phyloP scores from a whole-genome alignment of 176 grass and related monocot genomes.

The Stipa capillata region DNA sequence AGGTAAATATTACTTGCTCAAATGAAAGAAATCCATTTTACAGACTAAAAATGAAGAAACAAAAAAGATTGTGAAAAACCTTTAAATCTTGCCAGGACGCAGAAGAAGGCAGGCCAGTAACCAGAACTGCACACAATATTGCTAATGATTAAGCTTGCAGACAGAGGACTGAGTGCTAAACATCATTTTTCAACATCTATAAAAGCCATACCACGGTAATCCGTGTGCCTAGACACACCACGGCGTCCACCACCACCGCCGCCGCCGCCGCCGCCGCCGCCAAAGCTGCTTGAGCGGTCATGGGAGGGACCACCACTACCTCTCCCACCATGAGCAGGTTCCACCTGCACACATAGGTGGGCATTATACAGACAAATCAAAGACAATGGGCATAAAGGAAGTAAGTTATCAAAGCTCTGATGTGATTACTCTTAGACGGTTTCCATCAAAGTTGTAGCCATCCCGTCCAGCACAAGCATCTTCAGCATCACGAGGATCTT shows the following conservation, averaged over 20 bases:
- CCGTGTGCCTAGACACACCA: constrained; percentile 82
- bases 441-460: constrained; percentile 92
- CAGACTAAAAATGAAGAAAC: background rate
- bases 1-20: background rate
- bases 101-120: constrained; percentile 86
- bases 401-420: background rate
- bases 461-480: constrained; percentile 80
- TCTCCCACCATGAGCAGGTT: constrained; percentile 89
- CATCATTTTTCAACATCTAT: background rate
- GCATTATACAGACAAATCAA: background rate
- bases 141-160: background rate
- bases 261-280: constrained; percentile 24
- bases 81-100: constrained; percentile 99
- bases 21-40: background rate
- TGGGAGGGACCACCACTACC: constrained; percentile 51
- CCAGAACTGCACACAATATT: constrained; percentile 44
- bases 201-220: constrained; percentile 65
- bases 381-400: background rate
- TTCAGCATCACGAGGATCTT: constrained; percentile 89
- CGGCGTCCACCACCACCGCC: constrained; percentile 38
- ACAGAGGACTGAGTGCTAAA: background rate
- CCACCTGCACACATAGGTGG: constrained; percentile 44
- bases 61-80: constrained; percentile 23
- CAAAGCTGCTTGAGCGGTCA: constrained; percentile 46
- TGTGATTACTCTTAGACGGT: constrained; percentile 60